Evolutionary conservation across 2,329 filamentous ascomycete species (phyloP).

Genomic region (Rosellinia necatrix): DNA sequence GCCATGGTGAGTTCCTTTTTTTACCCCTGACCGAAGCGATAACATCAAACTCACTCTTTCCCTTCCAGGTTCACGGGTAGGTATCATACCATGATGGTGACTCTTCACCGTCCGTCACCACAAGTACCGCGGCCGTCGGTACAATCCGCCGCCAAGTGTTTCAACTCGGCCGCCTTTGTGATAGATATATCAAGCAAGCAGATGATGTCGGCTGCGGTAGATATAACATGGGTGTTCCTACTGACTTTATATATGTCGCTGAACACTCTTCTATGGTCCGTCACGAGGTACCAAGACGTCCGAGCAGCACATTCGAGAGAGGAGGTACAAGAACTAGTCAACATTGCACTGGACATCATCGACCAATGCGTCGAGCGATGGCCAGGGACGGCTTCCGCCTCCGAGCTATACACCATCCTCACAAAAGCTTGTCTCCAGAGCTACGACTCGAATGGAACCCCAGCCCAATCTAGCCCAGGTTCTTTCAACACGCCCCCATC

Average conservation of each 20-base stretch:
- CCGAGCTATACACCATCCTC: conserved; percentile 84
- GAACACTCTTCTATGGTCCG: conserved; percentile 88
- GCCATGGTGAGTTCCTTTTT: conserved; percentile 67
- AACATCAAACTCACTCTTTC: background rate
- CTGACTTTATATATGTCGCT: conserved; percentile 88
- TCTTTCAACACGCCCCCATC: conserved; percentile 52
- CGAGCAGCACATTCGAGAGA: conserved; percentile 72
- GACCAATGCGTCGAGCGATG: conserved; percentile 82
- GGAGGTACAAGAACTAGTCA: conserved; percentile 76
- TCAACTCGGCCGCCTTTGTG: conserved; percentile 79
- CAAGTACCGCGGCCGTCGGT: conserved; percentile 86
- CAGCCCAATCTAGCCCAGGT: conserved; percentile 41
- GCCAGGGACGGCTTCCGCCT: conserved; percentile 86
- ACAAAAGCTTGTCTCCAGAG: conserved; percentile 85
- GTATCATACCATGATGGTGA: conserved; percentile 86
- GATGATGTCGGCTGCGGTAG: conserved; percentile 74
- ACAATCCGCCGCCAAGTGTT: conserved; percentile 79
- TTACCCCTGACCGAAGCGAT: background rate
- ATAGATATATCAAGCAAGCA: conserved; percentile 81
- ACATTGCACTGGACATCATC: conserved; percentile 77
- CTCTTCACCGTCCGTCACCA: conserved; percentile 87
- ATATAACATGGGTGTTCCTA: conserved; percentile 93
- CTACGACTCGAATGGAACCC: conserved; percentile 67
- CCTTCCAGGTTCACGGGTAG: conserved; percentile 62
- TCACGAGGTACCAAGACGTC: conserved; percentile 80